Base-by-base conservation (phyloP, 352 stramenopile species). In the Phytophthora crassamura region DNA sequence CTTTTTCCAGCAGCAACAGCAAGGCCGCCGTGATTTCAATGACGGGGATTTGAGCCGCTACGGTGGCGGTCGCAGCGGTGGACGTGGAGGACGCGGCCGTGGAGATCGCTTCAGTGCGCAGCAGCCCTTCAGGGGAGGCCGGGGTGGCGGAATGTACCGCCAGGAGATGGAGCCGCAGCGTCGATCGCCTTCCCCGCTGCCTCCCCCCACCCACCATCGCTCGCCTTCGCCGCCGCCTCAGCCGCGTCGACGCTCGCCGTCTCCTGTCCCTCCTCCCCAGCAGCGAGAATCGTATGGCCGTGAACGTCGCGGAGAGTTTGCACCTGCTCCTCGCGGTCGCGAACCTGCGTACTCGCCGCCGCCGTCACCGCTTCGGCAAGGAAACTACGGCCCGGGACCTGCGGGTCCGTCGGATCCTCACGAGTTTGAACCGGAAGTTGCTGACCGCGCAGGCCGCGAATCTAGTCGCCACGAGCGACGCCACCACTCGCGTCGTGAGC, bases 1-100 rank as follows among this genome's bases (percentile, higher is more conserved):
- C 1, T 72, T 72, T 51, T 69, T 75, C 34, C 72, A 77, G 22
- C 69, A 80, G 28, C 61, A 80, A 25, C 53, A 78, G 10, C 73
- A 72, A 15, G 57, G 63, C 14, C 80, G 67, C n/a, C 78, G 71
- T 49, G 73, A 79, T 48, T 72, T 64, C 9, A 42, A 61, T 40
- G 72, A 59, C 56, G 39, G 10, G 15, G 61, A 69, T 64, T 72
- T 74, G 52, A 72, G 67, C 45, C 67, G 72, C 25, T 79, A 79
- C 15, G 74, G 67, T 48, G 60, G 53, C 11, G 64, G 72, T 42
- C 63, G 74, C 11, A 58, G 66, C 28, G 64, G 64, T 22, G 74
- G 74, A 47, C 57, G 68, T 43, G 58, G 69, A 22, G 65, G 61
- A 12, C 64, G 58, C 14, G 60, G 64, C 46, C 59, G 60, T 40